Evolutionary conservation across 495 filamentous ascomycete species (phyloP), one percentile per base, ranked within the genome.

Genomic region (Chaetomidium leptoderma): DNA sequence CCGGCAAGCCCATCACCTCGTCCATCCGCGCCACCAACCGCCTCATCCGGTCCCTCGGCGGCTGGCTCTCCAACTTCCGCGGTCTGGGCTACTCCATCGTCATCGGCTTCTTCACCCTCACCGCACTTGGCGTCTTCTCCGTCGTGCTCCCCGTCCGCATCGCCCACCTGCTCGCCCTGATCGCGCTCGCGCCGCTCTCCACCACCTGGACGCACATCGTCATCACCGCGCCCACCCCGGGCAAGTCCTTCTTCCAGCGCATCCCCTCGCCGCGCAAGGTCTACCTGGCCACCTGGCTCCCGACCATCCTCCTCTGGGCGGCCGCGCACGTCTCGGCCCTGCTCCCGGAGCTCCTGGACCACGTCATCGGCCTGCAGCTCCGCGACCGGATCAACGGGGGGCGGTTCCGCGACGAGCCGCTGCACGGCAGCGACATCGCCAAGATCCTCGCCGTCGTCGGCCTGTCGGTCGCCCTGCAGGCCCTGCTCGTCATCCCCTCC

Each of bases 181-280:
- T 79, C 11, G 61, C 66, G 27, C 58, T 73, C 7, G 60, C 69
- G 23, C 75, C 76, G 43, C 63, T 76, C 36, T 57, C 58, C 57
- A 69, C 77, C 16, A 68, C 66, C 48, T 76, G 74, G 74, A 72
- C 72, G 1, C 76, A 78, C 61, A 69, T 75, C 40, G 63, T 78
- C 63, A 76, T 78, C 65, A 71, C 76, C 32, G 48, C 63, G 6
- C 74, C 73, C 26, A 68, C 55, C 62, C 32, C 65, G n/a, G n/a
- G n/a, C 26, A 67, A 59, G 60, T 54, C 57, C 30, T 77, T 76
- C 70, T 78, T 66, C 68, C 54, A 63, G 54, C 74, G 77, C 43
- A 69, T 76, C n/a, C 77, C 75, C 26, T 57, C 75, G 36, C 70
- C 76, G 57, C 69, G 70, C 60, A 71, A 68, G 49, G 63, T 72